Conservation (phyloP, 169 alveolate genomes). For the Cryptosporidium xiaoi region DNA sequence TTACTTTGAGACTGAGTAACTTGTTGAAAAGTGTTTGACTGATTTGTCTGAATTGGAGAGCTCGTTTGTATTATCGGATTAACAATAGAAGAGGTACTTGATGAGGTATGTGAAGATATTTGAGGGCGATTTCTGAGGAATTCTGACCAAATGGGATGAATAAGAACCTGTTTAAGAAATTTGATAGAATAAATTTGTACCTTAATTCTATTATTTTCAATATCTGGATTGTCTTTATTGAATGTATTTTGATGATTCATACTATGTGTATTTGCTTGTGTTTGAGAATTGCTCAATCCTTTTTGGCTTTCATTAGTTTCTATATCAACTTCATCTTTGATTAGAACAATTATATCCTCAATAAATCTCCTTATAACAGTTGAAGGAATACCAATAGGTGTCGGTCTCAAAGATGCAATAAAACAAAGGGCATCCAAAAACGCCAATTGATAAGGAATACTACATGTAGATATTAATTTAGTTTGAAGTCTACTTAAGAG, state of each 20-base stretch:
- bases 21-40: background rate
- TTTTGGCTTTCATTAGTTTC: slow-evolving; percentile 41
- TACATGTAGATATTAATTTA: slow-evolving; percentile 66
- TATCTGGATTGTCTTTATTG: slow-evolving; percentile 27
- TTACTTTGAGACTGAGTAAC: background rate
- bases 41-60: slow-evolving; percentile 5
- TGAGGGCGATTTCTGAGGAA: slow-evolving; percentile 23
- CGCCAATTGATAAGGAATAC: slow-evolving; percentile 65
- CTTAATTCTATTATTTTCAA: slow-evolving; percentile 26
- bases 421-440: slow-evolving; percentile 60
- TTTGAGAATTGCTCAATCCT: background rate
- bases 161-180: slow-evolving; percentile 76
- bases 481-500: slow-evolving; percentile 66
- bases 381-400: slow-evolving; percentile 67
- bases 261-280: background rate
- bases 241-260: background rate
- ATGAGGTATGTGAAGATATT: slow-evolving; percentile 20
- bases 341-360: slow-evolving; percentile 46
- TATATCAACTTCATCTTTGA: slow-evolving; percentile 51
- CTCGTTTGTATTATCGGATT: slow-evolving; percentile 20
- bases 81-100: slow-evolving; percentile 37
- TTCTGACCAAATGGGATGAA: slow-evolving; percentile 79
- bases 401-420: slow-evolving; percentile 59
- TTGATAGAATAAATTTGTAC: slow-evolving; percentile 76
- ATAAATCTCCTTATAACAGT: slow-evolving; percentile 58